These are phyloP conservation scores for Pleurotus platypus DNA, from an alignment of 768 basidiomycete species.

Conservation along the genomic window DNA sequence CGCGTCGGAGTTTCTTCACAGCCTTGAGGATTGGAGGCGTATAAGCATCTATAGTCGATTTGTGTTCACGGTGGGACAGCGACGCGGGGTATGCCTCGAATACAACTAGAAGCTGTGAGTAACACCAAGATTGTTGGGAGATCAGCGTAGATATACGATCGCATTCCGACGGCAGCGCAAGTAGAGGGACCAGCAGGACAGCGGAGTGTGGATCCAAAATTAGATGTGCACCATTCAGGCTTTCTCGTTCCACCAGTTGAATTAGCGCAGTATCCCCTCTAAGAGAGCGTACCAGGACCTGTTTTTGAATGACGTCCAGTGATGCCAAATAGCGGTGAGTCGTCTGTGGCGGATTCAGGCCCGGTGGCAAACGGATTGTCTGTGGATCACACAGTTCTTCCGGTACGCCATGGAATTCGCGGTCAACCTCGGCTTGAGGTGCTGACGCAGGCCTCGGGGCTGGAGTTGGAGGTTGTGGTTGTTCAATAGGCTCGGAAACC, in stretches of 20 bases:
- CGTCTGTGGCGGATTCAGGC: slow-evolving; percentile 24
- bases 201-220: slow-evolving; percentile 63
- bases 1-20: slow-evolving; percentile 62
- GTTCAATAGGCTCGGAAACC: slow-evolving; percentile 15
- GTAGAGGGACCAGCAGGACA: slow-evolving; percentile 45
- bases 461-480: slow-evolving; percentile 1
- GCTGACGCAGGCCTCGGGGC: neutral
- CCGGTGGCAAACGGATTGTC: slow-evolving; percentile 40
- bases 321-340: slow-evolving; percentile 69
- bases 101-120: slow-evolving; percentile 48
- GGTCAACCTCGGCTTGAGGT: neutral
- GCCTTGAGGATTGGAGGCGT: slow-evolving; percentile 68
- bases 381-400: slow-evolving; percentile 37
- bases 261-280: slow-evolving; percentile 40
- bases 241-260: slow-evolving; percentile 62
- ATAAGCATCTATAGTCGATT: slow-evolving; percentile 38
- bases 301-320: slow-evolving; percentile 65
- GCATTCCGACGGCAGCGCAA: slow-evolving; percentile 46
- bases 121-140: slow-evolving; percentile 61
- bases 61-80: slow-evolving; percentile 25
- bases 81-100: slow-evolving; percentile 65
- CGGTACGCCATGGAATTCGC: slow-evolving; percentile 26
- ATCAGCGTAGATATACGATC: slow-evolving; percentile 42
- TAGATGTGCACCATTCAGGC: slow-evolving; percentile 58
- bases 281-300: slow-evolving; percentile 52